Conservation (phyloP, 148 eudicot species). For the Vaccinium darrowii region DNA sequence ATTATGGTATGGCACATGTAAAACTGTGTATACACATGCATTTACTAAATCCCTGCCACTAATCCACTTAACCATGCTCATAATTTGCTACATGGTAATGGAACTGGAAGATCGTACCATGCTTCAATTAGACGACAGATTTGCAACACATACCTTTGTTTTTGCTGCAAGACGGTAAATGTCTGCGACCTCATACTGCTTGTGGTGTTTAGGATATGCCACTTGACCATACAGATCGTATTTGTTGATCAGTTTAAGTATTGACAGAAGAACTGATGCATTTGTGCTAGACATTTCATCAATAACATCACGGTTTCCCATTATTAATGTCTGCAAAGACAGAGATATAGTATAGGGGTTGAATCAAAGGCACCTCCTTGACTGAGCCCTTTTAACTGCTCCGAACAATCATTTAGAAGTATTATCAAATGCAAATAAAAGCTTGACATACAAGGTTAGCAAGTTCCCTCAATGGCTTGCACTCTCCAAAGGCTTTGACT, state of each 20-base stretch:
- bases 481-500: conserved; percentile 94
- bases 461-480: conserved; percentile 82
- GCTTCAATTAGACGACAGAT: not conserved
- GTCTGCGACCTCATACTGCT: conserved; percentile 82
- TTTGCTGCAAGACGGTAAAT: conserved; percentile 87
- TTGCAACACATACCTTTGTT: conserved; percentile 55
- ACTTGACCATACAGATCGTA: conserved; percentile 95
- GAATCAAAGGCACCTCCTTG: not conserved
- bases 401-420: not conserved
- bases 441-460: conserved; percentile 64
- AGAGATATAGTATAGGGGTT: not conserved
- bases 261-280: conserved; percentile 77
- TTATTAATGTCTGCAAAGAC: conserved; percentile 69
- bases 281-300: conserved; percentile 86
- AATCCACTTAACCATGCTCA: not conserved
- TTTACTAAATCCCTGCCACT: not conserved
- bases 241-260: conserved; percentile 76
- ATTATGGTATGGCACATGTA: not conserved
- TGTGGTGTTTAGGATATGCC: conserved; percentile 94
- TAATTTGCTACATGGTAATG: not conserved
- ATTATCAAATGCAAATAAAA: conserved; percentile 5
- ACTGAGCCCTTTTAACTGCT: conserved; percentile 12
- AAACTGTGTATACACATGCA: not conserved
- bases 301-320: conserved; percentile 86
- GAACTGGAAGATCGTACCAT: not conserved